A percentile compares a stretch with the other conserved stretches of the same genome.
Conservation (phyloP, 1,139 yeast species). For the Suhomyces ambrosiae region DNA sequence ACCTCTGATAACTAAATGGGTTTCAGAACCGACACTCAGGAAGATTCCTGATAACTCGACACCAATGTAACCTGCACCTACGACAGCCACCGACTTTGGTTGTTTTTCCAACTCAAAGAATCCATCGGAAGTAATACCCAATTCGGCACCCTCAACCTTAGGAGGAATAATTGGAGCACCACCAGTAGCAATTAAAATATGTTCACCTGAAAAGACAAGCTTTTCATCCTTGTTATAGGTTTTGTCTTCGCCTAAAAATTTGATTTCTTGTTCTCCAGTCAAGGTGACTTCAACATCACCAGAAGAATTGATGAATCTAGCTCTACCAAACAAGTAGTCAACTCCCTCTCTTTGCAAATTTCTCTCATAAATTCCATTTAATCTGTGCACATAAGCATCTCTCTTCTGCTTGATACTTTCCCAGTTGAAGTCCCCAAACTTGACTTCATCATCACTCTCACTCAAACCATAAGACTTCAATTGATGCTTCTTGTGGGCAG, state of each 20-base stretch:
- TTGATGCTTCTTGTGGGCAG: constrained; percentile 72
- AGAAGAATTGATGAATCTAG: constrained; percentile 59
- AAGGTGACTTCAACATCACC: constrained; percentile 79
- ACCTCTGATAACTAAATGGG: constrained; percentile 87
- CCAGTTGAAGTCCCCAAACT: constrained; percentile 75
- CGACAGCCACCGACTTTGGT: constrained; percentile 90
- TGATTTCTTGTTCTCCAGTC: constrained; percentile 43
- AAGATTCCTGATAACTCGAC: constrained; percentile 94
- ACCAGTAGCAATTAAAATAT: constrained; percentile 88
- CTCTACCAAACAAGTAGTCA: constrained; percentile 86
- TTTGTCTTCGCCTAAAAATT: constrained; percentile 34
- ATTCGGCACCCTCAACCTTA: constrained; percentile 74
- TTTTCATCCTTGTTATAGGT: constrained; percentile 49
- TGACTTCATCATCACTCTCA: constrained; percentile 54
- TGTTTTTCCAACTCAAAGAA: constrained; percentile 79
- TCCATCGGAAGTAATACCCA: constrained; percentile 89
- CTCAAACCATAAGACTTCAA: constrained; percentile 82
- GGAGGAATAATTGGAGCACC: constrained; percentile 80
- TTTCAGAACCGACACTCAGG: constrained; percentile 83
- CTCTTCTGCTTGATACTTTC: constrained; percentile 74
- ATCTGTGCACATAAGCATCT: constrained; percentile 83
- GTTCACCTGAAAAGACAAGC: constrained; percentile 73
- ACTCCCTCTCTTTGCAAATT: constrained; percentile 88
- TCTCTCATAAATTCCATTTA: constrained; percentile 90
- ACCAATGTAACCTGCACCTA: constrained; percentile 98